Evolutionary conservation across 306 rosid genomes (phyloP).

Genomic region (Vigna angularis): DNA sequence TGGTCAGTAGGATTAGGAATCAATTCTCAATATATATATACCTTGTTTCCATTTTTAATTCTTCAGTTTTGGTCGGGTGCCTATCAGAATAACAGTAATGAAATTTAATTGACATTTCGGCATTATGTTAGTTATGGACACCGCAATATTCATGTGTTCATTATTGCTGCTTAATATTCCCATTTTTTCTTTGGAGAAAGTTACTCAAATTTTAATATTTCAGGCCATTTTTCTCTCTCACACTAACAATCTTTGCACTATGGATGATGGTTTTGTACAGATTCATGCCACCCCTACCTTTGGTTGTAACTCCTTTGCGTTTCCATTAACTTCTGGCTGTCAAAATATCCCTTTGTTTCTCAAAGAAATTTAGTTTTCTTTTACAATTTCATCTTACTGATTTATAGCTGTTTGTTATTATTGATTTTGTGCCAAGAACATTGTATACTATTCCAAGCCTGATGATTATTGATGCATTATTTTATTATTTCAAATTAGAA

Average conservation of each 20-base stretch:
- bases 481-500: background rate
- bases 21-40: too few relatives aligned
- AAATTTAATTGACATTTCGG: too few relatives aligned
- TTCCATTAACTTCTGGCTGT: background rate
- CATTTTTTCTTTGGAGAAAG: too few relatives aligned
- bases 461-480: conserved; percentile 25
- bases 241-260: background rate
- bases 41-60: too few relatives aligned
- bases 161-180: too few relatives aligned
- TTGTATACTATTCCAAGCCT: background rate
- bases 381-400: background rate
- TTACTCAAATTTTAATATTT: too few relatives aligned
- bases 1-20: too few relatives aligned
- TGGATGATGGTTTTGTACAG: background rate
- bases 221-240: background rate
- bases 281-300: background rate
- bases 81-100: too few relatives aligned
- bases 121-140: too few relatives aligned
- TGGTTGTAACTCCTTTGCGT: background rate
- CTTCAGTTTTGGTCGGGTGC: too few relatives aligned
- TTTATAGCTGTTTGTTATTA: background rate
- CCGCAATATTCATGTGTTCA: too few relatives aligned
- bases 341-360: background rate
- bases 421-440: conserved; percentile 1
- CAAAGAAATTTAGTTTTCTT: conserved; percentile 4